Evolutionary conservation across 177 flowering plant genomes (phyloP).

Genomic region (Vitis hybrid): DNA sequence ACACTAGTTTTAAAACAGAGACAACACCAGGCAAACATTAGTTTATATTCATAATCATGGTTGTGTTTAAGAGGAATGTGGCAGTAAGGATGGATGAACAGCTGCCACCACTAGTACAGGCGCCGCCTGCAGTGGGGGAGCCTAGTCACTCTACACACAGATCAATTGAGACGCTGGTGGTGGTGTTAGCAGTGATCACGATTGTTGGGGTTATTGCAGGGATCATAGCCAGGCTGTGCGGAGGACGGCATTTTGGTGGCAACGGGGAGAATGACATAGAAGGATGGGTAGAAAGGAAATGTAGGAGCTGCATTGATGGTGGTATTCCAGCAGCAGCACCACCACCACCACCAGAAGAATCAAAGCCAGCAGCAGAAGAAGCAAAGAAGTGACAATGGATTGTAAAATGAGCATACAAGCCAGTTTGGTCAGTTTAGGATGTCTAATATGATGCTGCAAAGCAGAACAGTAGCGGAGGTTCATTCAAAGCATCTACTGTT

Average conservation of each 20-base stretch:
- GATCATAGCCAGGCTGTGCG: slow-evolving; percentile 60
- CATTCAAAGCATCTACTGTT: too few species aligned
- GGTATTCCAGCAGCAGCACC: slow-evolving; percentile 37
- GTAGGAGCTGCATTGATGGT: slow-evolving; percentile 72
- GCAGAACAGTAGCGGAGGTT: too few species aligned
- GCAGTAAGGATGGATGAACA: slow-evolving; percentile 19
- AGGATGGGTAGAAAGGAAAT: slow-evolving; percentile 78
- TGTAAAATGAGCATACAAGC: neutral
- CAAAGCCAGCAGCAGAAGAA: slow-evolving; percentile 34
- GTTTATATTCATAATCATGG: slow-evolving; percentile 2
- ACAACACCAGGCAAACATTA: neutral
- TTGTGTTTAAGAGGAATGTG: slow-evolving; percentile 9
- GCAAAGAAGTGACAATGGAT: slow-evolving; percentile 26
- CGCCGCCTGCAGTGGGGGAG: slow-evolving; percentile 17
- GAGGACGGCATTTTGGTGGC: slow-evolving; percentile 61
- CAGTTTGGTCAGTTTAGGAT: too few species aligned
- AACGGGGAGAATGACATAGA: slow-evolving; percentile 67
- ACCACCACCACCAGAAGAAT: slow-evolving; percentile 11
- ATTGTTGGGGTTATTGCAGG: slow-evolving; percentile 64
- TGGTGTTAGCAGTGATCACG: slow-evolving; percentile 72
- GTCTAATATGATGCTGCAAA: too few species aligned
- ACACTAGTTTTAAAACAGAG: too few species aligned
- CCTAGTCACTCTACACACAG: slow-evolving; percentile 33
- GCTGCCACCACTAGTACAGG: slow-evolving; percentile 25
- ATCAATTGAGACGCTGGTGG: slow-evolving; percentile 74